phyloP scores from a whole-genome alignment of 1,284 basidiomycete genomes.

The Cryptococcus jaspeensis region DNA sequence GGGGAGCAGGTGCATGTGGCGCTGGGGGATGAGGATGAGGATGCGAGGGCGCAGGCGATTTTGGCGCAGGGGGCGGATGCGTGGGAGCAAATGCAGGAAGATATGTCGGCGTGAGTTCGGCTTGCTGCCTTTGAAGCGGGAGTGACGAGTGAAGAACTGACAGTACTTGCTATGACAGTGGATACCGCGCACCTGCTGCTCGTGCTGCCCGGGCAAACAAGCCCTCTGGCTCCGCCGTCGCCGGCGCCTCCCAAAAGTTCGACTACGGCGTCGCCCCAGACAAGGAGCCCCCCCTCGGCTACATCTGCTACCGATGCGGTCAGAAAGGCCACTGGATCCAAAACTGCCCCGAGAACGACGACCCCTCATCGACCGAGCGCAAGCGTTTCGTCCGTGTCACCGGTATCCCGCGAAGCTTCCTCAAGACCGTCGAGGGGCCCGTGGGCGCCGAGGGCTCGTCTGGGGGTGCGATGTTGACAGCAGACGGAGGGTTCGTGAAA shows the following conservation, averaged over 20 bases:
- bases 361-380: conserved; percentile 88
- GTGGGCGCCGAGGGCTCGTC: conserved; percentile 64
- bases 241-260: conserved; percentile 54
- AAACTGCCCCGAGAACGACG: conserved; percentile 95
- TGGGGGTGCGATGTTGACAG: conserved; percentile 91
- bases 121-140: background rate
- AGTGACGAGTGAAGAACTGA: background rate
- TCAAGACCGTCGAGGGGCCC: conserved; percentile 91
- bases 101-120: conserved; percentile 45
- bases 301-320: conserved; percentile 99
- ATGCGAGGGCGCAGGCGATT: conserved; percentile 48
- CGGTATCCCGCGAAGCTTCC: conserved; percentile 94
- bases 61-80: conserved; percentile 46
- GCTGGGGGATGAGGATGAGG: conserved; percentile 49
- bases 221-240: conserved; percentile 34
- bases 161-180: background rate
- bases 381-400: conserved; percentile 97
- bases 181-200: conserved; percentile 15
- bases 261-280: conserved; percentile 54
- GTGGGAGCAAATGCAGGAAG: conserved; percentile 50
- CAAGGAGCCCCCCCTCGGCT: conserved; percentile 69
- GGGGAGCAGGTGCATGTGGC: conserved; percentile 28
- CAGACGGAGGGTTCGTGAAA: conserved; percentile 80
- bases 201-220: conserved; percentile 11
- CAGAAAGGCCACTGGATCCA: conserved; percentile 99